Evolutionary conservation across 1,284 basidiomycete species (phyloP).

Genomic region (Grifola frondosa): DNA sequence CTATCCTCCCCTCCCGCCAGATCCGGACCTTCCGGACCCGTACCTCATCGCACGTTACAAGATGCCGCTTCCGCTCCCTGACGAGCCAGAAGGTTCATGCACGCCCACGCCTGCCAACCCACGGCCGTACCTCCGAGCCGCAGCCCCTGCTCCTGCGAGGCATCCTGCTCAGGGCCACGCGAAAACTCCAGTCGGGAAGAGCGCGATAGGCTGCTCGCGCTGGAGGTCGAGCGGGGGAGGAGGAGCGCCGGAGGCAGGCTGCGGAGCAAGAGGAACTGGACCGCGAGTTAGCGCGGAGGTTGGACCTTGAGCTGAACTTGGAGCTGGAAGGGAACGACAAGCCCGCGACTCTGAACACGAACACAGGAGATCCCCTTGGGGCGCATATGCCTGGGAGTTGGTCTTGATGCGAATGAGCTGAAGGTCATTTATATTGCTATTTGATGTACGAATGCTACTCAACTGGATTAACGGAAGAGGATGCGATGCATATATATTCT

Average conservation of each 20-base stretch:
- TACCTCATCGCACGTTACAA: slow-evolving; percentile 44
- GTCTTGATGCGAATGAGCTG: neutral
- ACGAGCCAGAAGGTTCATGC: neutral
- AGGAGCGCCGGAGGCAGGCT: slow-evolving; percentile 30
- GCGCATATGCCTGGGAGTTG: slow-evolving; percentile 9
- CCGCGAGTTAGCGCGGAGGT: slow-evolving; percentile 33
- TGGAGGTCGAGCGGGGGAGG: slow-evolving; percentile 37
- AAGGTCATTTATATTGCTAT: no score
- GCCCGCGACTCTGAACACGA: no score
- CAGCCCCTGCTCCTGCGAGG: slow-evolving; percentile 1
- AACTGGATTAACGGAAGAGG: neutral
- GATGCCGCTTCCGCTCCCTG: slow-evolving; percentile 49
- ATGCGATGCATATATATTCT: neutral
- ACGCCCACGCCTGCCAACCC: slow-evolving; percentile 20
- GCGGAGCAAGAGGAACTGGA: slow-evolving; percentile 37
- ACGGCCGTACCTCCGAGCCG: neutral
- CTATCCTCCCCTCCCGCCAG: slow-evolving; percentile 2
- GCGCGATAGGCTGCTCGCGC: slow-evolving; percentile 26
- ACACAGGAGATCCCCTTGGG: neutral
- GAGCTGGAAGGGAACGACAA: slow-evolving; percentile 6
- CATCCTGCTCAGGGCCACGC: neutral
- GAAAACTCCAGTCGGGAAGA: slow-evolving; percentile 15
- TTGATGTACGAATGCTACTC: no score
- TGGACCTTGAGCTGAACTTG: slow-evolving; percentile 37
- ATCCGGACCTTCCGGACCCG: slow-evolving; percentile 39